Evolutionary conservation across 768 basidiomycete species (phyloP).

Genomic region (Dioszegia aurantiaca): DNA sequence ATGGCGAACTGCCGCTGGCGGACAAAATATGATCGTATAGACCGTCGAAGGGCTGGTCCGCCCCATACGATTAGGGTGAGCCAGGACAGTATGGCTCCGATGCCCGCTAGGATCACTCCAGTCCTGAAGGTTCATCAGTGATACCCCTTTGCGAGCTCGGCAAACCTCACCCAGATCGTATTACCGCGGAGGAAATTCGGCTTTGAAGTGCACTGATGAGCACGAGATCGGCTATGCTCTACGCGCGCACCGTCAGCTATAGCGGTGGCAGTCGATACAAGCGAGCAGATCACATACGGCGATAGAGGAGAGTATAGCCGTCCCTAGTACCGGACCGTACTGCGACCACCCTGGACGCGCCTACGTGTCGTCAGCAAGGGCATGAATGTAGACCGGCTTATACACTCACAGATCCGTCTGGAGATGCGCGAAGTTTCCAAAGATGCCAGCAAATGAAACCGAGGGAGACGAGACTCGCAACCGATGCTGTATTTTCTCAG

Average conservation of each 20-base stretch:
- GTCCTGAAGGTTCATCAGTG: neutral
- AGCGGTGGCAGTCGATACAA: neutral
- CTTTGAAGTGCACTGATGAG: neutral
- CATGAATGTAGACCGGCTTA: neutral
- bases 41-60: neutral
- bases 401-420: neutral
- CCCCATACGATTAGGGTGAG: neutral
- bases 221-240: neutral
- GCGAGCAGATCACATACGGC: neutral
- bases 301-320: neutral
- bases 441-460: neutral
- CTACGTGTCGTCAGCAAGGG: neutral
- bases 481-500: neutral
- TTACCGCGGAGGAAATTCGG: neutral
- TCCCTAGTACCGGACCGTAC: neutral
- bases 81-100: neutral
- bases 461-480: neutral
- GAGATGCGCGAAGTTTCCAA: neutral
- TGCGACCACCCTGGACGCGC: neutral
- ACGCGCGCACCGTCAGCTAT: too few relatives aligned
- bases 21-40: neutral
- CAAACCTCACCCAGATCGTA: neutral
- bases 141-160: neutral
- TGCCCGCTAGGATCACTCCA: neutral
- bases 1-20: constrained; percentile 3